Conservation (phyloP, 176 grass and related monocot species). For the Oryza glumipatula region DNA sequence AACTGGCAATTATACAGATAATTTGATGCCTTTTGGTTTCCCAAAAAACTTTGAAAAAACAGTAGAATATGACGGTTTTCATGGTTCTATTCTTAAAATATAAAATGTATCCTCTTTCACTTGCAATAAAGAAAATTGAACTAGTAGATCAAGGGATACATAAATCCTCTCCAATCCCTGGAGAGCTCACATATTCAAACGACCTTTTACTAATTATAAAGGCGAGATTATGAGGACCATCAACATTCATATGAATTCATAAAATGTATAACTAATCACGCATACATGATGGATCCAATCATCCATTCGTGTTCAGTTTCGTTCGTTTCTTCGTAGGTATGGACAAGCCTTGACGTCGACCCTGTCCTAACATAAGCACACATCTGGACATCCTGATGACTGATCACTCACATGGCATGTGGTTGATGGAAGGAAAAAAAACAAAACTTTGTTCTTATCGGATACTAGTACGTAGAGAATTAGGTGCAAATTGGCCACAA, state of each 20-base stretch:
- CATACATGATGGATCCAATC: neutral
- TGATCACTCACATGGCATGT: neutral
- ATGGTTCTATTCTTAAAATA: neutral
- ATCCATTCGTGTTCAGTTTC: neutral
- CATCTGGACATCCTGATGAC: neutral
- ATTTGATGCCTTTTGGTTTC: neutral
- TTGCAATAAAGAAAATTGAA: too few relatives aligned
- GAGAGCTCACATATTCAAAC: neutral
- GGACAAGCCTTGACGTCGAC: neutral
- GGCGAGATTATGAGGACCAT: neutral
- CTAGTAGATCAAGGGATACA: too few relatives aligned
- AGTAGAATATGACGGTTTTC: neutral
- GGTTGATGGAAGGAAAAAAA: neutral
- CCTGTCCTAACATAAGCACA: neutral
- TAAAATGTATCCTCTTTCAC: too few relatives aligned
- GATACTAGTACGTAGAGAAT: neutral
- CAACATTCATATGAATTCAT: neutral
- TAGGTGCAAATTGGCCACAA: neutral
- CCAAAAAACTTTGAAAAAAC: neutral
- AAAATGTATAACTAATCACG: neutral
- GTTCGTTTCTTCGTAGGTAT: neutral
- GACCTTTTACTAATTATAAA: neutral
- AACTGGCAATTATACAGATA: neutral
- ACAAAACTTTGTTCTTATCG: neutral
- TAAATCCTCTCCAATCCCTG: too few relatives aligned